These are phyloP conservation scores for Galerina sulciceps DNA, from an alignment of 768 basidiomycete species.

Conservation along the genomic window DNA sequence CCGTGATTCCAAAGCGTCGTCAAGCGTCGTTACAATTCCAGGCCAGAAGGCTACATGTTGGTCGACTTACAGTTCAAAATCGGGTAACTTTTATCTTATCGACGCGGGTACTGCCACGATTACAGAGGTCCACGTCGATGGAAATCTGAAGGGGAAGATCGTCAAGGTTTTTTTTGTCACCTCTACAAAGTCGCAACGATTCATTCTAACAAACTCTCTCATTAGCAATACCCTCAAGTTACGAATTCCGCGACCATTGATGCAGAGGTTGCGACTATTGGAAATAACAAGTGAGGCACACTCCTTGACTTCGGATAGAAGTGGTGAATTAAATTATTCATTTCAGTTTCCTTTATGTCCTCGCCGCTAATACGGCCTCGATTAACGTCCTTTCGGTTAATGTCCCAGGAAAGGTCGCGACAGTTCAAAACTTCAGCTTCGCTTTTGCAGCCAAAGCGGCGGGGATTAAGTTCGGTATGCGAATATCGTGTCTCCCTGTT, in stretches of 20 bases:
- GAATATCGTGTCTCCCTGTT: neutral
- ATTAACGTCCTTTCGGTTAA: neutral
- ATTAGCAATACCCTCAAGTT: constrained; percentile 43
- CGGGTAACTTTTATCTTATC: constrained; percentile 48
- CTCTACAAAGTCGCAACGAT: neutral
- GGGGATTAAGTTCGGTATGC: neutral
- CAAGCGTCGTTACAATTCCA: constrained; percentile 33
- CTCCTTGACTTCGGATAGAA: neutral
- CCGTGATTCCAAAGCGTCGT: constrained; percentile 23
- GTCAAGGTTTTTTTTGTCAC: constrained; percentile 37
- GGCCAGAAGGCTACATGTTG: constrained; percentile 49
- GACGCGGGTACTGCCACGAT: constrained; percentile 42
- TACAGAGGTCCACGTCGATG: constrained; percentile 51
- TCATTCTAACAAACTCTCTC: neutral
- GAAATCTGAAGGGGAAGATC: constrained; percentile 46
- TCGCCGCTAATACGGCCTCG: neutral
- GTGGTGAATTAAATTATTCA: neutral
- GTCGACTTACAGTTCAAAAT: constrained; percentile 43
- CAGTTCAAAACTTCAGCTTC: neutral
- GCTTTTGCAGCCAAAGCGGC: neutral
- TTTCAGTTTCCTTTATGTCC: neutral
- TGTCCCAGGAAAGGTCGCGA: neutral
- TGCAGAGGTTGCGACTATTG: constrained; percentile 42
- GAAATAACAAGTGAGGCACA: constrained; percentile 38
- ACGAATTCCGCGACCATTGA: constrained; percentile 40